These are phyloP conservation scores for Plantago ovata DNA, from an alignment of 257 asterid genomes.

Conservation along the genomic window DNA sequence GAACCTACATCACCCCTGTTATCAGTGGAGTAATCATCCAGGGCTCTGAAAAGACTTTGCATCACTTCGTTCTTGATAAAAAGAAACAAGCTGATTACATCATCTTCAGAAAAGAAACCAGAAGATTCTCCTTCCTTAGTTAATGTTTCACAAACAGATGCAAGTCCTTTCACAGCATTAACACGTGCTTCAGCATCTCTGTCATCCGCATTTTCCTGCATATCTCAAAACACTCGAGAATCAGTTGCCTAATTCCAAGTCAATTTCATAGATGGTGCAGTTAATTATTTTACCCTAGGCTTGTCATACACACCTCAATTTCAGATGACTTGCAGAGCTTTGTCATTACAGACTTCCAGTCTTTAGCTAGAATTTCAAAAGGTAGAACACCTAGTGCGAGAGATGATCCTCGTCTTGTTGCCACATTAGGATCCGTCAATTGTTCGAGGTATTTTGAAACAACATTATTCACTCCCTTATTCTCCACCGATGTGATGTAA, in stretches of 20 bases:
- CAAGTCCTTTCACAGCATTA: constrained; percentile 84
- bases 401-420: constrained; percentile 95
- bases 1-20: constrained; percentile 98
- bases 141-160: constrained; percentile 70
- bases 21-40: constrained; percentile 93
- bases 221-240: constrained; percentile 9
- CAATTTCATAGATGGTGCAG: neutral
- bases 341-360: constrained; percentile 59
- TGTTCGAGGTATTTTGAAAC: constrained; percentile 66
- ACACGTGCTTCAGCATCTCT: constrained; percentile 95
- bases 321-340: constrained; percentile 71
- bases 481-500: constrained; percentile 45
- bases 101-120: constrained; percentile 46
- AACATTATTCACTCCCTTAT: constrained; percentile 45
- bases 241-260: neutral
- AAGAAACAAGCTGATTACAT: constrained; percentile 39
- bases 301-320: constrained; percentile 63
- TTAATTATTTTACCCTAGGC: no score
- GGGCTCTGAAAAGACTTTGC: constrained; percentile 70
- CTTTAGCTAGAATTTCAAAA: constrained; percentile 53
- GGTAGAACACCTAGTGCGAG: constrained; percentile 90
- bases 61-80: constrained; percentile 72
- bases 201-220: constrained; percentile 81
- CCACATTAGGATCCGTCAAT: constrained; percentile 79
- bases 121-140: constrained; percentile 40